Percentiles rank a stretch among this genome's conserved stretches.
phyloP scores from a whole-genome alignment of 2,329 filamentous ascomycete species.

The Phialemoniopsis sp. region DNA sequence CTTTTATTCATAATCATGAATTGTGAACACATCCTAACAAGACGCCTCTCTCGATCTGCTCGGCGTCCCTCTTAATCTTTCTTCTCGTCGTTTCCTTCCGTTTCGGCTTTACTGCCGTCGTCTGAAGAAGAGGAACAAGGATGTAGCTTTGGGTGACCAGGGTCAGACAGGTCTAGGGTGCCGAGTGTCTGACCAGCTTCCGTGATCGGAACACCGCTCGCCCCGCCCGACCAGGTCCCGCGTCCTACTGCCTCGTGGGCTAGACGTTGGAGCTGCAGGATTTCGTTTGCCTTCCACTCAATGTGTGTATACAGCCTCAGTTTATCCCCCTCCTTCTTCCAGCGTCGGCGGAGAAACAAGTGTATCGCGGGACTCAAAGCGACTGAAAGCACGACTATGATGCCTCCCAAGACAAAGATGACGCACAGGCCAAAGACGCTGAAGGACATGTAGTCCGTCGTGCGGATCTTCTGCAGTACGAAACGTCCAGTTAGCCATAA shows the following conservation, averaged over 20 bases:
- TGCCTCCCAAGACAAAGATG: conserved; percentile 11
- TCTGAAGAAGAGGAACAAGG: neutral
- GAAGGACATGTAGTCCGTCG: conserved; percentile 14
- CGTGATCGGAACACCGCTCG: too few species aligned
- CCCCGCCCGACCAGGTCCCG: conserved; percentile 28
- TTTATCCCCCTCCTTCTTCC: neutral
- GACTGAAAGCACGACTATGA: conserved; percentile 12
- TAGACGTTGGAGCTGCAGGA: conserved; percentile 18
- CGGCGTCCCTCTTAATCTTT: too few species aligned
- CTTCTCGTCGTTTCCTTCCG: too few species aligned
- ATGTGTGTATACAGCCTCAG: conserved; percentile 11
- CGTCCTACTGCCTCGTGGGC: conserved; percentile 25
- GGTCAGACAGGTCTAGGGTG: too few species aligned
- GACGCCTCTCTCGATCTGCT: too few species aligned
- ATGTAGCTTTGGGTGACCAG: too few species aligned
- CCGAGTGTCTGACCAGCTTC: too few species aligned
- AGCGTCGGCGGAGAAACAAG: conserved; percentile 5
- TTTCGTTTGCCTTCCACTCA: conserved; percentile 17
- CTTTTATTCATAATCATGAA: too few species aligned
- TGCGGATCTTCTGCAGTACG: conserved; percentile 16
- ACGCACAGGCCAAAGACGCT: conserved; percentile 19
- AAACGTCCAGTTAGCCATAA: neutral
- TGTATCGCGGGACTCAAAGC: conserved; percentile 7
- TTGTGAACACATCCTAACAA: too few species aligned
- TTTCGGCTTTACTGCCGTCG: too few species aligned